Evolutionary conservation across 176 grass and related monocot species (phyloP).

Genomic region (Rhipidocladum racemiflorum): DNA sequence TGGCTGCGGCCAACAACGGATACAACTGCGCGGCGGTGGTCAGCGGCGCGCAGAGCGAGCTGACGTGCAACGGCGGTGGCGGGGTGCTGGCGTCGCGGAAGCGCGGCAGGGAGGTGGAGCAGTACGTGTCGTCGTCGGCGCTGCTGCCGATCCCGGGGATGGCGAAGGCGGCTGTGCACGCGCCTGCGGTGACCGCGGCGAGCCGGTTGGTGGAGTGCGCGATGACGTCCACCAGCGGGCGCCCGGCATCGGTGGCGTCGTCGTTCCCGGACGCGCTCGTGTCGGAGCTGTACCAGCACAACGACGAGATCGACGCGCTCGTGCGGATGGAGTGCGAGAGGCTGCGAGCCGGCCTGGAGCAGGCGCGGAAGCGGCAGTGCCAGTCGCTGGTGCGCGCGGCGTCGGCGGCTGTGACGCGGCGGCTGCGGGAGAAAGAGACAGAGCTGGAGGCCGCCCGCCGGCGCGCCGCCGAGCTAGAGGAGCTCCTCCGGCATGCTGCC

Average conservation of each 20-base stretch:
- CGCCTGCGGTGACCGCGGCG: not conserved
- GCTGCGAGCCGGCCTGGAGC: conserved; percentile 40
- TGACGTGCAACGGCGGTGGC: conserved; percentile 41
- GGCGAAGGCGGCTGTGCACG: not conserved
- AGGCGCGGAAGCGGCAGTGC: conserved; percentile 42
- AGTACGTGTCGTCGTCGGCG: not conserved
- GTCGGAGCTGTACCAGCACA: conserved; percentile 35
- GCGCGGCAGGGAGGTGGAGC: conserved; percentile 25
- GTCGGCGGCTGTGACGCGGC: not conserved
- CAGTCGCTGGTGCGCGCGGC: conserved; percentile 31
- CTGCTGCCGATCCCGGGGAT: conserved; percentile 21
- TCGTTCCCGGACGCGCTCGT: not conserved
- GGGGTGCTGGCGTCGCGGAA: conserved; percentile 27
- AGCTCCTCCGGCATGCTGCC: conserved; percentile 33
- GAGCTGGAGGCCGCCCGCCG: conserved; percentile 26
- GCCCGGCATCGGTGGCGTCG: not conserved
- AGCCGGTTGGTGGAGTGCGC: conserved; percentile 18
- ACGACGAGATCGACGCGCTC: conserved; percentile 40
- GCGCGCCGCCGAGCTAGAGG: conserved; percentile 38
- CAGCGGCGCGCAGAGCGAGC: conserved; percentile 49
- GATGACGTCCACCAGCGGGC: conserved; percentile 55
- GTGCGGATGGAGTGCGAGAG: conserved; percentile 51
- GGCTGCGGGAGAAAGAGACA: conserved; percentile 35
- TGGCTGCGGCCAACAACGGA: not conserved
- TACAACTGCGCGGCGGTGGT: conserved; percentile 2